Evolutionary conservation across 1,284 basidiomycete species (phyloP).

Genomic region (Ustilago esculenta): DNA sequence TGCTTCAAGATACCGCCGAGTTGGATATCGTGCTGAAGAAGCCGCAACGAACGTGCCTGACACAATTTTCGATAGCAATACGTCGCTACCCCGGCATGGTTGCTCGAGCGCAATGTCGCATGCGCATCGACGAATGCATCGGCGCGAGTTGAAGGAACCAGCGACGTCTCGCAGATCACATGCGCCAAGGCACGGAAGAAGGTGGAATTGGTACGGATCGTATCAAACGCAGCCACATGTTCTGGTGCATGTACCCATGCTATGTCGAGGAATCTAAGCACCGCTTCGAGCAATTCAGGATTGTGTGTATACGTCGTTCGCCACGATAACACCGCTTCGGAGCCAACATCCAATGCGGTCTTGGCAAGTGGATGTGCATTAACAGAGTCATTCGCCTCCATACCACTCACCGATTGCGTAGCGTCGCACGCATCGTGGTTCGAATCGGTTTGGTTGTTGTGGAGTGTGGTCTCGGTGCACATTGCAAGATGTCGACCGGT

Average conservation of each 20-base stretch:
- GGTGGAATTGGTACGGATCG: constrained; percentile 71
- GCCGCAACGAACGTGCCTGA: constrained; percentile 79
- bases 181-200: constrained; percentile 76
- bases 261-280: constrained; percentile 80
- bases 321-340: constrained; percentile 76
- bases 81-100: constrained; percentile 67
- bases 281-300: constrained; percentile 78
- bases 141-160: constrained; percentile 65
- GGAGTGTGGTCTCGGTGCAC: constrained; percentile 42
- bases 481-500: constrained; percentile 74
- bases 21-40: constrained; percentile 69
- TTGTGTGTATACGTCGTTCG: constrained; percentile 70
- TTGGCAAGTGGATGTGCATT: constrained; percentile 41
- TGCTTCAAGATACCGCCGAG: constrained; percentile 60
- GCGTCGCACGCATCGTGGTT: too few relatives aligned
- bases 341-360: constrained; percentile 70
- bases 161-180: constrained; percentile 75
- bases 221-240: constrained; percentile 74
- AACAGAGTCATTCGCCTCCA: too few relatives aligned
- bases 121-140: constrained; percentile 18
- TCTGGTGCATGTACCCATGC: constrained; percentile 85
- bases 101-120: constrained; percentile 64
- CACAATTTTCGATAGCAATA: constrained; percentile 76
- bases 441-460: constrained; percentile 50
- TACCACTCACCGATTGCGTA: too few relatives aligned